Evolutionary conservation across 768 basidiomycete genomes (phyloP).

Genomic region (Udeniomyces megalosporus): DNA sequence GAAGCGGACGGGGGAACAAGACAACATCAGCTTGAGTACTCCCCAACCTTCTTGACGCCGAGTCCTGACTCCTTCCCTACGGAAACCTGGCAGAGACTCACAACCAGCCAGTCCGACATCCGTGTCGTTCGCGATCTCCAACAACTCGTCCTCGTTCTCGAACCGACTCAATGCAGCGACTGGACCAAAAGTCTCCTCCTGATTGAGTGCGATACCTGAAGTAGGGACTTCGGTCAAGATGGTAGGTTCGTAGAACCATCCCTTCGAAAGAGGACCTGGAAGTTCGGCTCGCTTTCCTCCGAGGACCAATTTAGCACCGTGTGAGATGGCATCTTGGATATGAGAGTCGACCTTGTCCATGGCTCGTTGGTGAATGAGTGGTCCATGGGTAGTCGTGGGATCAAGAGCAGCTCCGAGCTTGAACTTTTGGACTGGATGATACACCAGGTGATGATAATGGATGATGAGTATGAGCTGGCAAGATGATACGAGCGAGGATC

Average conservation of each 20-base stretch:
- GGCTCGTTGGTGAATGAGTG: slow-evolving; percentile 74
- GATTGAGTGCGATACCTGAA: slow-evolving; percentile 39
- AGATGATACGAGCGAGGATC: background rate
- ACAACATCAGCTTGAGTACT: background rate
- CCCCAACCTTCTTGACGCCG: no score
- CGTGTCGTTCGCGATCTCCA: slow-evolving; percentile 64
- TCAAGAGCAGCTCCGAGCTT: slow-evolving; percentile 81
- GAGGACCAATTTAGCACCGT: slow-evolving; percentile 72
- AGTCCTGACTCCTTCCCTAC: no score
- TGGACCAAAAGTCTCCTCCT: slow-evolving; percentile 88
- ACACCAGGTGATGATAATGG: background rate
- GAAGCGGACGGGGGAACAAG: background rate
- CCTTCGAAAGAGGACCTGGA: slow-evolving; percentile 18
- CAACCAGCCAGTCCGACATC: slow-evolving; percentile 71
- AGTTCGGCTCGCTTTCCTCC: slow-evolving; percentile 47
- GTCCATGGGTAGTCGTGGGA: slow-evolving; percentile 64
- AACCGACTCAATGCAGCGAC: slow-evolving; percentile 75
- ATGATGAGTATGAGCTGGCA: background rate
- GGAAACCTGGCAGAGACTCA: background rate
- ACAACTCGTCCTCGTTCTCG: slow-evolving; percentile 82
- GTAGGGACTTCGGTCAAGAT: slow-evolving; percentile 68
- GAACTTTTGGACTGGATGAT: slow-evolving; percentile 49
- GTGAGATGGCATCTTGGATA: slow-evolving; percentile 66
- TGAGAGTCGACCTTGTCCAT: slow-evolving; percentile 72
- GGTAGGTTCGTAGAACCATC: slow-evolving; percentile 67